Evolutionary conservation across 768 basidiomycete genomes (phyloP).

Genomic region (Lactarius akahatsu): DNA sequence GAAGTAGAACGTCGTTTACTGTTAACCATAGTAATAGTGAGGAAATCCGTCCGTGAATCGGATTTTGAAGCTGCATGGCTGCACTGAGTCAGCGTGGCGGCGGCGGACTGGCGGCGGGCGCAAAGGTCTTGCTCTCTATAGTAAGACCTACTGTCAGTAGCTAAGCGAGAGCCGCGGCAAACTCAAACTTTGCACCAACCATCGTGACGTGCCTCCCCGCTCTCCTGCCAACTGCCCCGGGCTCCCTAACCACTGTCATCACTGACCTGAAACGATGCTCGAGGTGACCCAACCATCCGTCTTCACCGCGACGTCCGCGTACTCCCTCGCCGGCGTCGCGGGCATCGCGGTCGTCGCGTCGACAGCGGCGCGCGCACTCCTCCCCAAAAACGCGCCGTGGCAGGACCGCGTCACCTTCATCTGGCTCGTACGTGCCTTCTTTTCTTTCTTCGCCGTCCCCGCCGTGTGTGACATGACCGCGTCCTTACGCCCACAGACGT

Average conservation of each 20-base stretch:
- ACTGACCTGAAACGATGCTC: conserved; percentile 2
- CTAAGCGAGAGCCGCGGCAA: background rate
- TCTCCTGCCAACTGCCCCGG: background rate
- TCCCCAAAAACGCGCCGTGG: conserved; percentile 63
- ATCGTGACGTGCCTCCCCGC: background rate
- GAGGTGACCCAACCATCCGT: conserved; percentile 31
- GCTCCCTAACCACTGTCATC: background rate
- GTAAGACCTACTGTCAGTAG: no score
- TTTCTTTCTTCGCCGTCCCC: background rate
- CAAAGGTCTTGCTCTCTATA: background rate
- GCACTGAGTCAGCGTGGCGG: background rate
- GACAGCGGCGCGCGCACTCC: conserved; percentile 49
- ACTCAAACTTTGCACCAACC: background rate
- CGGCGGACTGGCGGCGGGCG: background rate
- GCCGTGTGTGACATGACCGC: background rate
- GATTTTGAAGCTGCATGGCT: no score
- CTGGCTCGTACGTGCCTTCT: conserved; percentile 59
- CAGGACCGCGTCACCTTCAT: conserved; percentile 71
- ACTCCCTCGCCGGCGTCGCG: conserved; percentile 61
- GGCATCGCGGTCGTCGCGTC: conserved; percentile 52
- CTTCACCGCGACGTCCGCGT: conserved; percentile 61
- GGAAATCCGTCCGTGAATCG: no score
- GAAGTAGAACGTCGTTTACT: no score
- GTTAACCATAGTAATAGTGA: no score
- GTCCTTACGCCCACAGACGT: conserved; percentile 47